Percentiles rank a stretch among this genome's conserved stretches.
These are phyloP conservation scores for Dicorynia guianensis DNA, from an alignment of 306 rosid species.

Conservation along the genomic window DNA sequence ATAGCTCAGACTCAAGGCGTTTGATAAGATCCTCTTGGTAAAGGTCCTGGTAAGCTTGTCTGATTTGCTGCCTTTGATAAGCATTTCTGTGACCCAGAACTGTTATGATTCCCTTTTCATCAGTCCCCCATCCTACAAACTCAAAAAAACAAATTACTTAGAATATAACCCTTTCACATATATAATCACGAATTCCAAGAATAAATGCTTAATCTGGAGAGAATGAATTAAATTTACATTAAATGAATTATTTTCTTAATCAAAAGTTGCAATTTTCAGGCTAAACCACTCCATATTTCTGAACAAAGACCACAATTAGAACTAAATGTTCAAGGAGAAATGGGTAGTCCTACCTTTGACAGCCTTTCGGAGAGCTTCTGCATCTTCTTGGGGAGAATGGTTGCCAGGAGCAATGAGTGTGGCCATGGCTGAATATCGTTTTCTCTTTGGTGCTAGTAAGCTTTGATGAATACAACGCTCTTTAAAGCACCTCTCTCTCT, in stretches of 20 bases:
- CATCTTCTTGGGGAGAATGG: conserved; percentile 62
- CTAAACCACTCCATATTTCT: background rate
- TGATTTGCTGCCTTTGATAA: no score
- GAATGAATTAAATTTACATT: background rate
- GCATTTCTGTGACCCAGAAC: no score
- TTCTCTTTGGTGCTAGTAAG: background rate
- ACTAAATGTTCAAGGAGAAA: background rate
- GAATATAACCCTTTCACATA: no score
- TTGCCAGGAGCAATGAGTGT: conserved; percentile 55
- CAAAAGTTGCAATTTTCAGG: background rate
- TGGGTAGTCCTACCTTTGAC: conserved; percentile 48
- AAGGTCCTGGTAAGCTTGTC: no score
- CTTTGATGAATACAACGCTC: conserved; percentile 30
- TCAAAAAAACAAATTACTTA: no score
- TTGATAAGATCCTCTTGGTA: no score
- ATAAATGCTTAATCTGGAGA: no score
- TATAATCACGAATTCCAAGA: no score
- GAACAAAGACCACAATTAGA: background rate
- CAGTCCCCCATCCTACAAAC: no score
- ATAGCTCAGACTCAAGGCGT: no score
- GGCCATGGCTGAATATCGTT: conserved; percentile 55
- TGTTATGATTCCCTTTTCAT: no score
- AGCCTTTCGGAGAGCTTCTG: conserved; percentile 65
- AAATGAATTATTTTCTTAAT: background rate
- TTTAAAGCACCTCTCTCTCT: conserved; percentile 1